Evolutionary conservation across 305 asterid genomes (phyloP), one percentile per base, ranked within the genome.

Genomic region (Ajuga reptans): DNA sequence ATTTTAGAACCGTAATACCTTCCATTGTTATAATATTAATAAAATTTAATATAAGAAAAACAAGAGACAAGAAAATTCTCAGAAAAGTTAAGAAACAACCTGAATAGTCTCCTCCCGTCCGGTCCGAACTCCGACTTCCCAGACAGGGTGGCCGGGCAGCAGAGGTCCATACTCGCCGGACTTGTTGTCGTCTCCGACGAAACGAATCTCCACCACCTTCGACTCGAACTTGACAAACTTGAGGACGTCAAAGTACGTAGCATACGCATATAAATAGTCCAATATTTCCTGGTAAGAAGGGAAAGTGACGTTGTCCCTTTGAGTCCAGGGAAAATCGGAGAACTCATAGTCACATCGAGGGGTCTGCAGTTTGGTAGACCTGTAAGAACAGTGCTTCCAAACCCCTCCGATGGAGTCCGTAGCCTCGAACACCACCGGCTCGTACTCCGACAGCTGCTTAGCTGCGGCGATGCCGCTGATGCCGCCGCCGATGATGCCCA

Each of bases 321-420:
- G 71, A 5, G 84, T n/a, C 98, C 98, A 91, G 0, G 96, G 96
- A 14, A 86, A 91, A 78, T 91, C 98, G 0, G 98, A 86, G 75
- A 91, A 91, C 72, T 91, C 98, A 29, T 87, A 91, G 24, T 91
- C 96, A 50, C 95, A 87, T 2, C 96, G 95, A 69, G 95, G 95
- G 75, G 95, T 86, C 57, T 91, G 97, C 15, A 91, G 84, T 64
- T 79, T 87, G 4, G 96, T 91, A 0, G 96, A 86, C 55, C 74
- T 71, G 59, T 77, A 91, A 3, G 96, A 86, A 33, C 98, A 89
- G 37, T 91, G 94, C 51, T 69, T 89, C 98, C 98, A 91, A 51
- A 89, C 96, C 42, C 98, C 98, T 72, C 98, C 98, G 6, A 89
- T 76, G 14, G 82, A 82, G 42, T 77, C 90, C 0, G 91, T 84